A percentile compares a stretch with the other conserved stretches of the same genome.
phyloP scores from a whole-genome alignment of 768 basidiomycete genomes.

The Calocybe indica region DNA sequence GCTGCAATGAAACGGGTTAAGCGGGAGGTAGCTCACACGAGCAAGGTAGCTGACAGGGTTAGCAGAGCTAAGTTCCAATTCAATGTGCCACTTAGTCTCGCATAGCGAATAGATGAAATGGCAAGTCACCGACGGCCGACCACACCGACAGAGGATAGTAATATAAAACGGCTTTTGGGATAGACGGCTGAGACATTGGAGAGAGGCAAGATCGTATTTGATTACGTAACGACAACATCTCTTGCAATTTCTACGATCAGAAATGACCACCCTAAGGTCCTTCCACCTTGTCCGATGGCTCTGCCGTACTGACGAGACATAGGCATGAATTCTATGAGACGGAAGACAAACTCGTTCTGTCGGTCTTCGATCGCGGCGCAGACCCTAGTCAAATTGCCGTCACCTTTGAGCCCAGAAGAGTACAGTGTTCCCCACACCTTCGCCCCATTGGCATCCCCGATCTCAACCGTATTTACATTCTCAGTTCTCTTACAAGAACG shows the following conservation, averaged over 20 bases:
- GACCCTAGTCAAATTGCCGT: conserved; percentile 59
- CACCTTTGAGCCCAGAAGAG: conserved; percentile 60
- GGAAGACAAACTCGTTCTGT: conserved; percentile 66
- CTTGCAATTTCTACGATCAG: not conserved
- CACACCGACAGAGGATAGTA: conserved; percentile 55
- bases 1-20: conserved; percentile 17
- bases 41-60: conserved; percentile 12
- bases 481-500: conserved; percentile 58
- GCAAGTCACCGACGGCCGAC: conserved; percentile 55
- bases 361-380: conserved; percentile 74
- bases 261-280: not conserved
- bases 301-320: conserved; percentile 1
- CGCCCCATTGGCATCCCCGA: not conserved
- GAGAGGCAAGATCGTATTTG: conserved; percentile 3
- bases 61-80: conserved; percentile 37
- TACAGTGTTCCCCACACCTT: conserved; percentile 18
- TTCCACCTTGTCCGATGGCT: not conserved
- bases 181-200: conserved; percentile 25
- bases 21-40: conserved; percentile 1
- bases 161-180: conserved; percentile 79
- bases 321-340: conserved; percentile 90
- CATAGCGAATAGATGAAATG: not conserved
- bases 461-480: not conserved
- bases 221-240: conserved; percentile 6
- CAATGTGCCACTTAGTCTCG: conserved; percentile 1